phyloP scores from a whole-genome alignment of 331 rosid genomes.

The Quercus phellos region DNA sequence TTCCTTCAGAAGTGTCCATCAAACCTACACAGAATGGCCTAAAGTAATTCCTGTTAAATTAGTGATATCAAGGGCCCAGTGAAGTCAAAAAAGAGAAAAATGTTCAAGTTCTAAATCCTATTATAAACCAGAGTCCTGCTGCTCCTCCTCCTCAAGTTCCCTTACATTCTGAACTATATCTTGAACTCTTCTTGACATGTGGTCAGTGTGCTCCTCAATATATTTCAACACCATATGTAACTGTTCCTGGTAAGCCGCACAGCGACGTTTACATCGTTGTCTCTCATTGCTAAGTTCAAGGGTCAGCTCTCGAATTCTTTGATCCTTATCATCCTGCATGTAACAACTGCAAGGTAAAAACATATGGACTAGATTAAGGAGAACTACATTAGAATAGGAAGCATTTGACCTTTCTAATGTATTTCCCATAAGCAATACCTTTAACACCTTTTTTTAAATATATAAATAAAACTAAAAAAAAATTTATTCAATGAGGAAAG shows the following conservation, averaged over 20 bases:
- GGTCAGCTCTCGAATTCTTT: slow-evolving; percentile 55
- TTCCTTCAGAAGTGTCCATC: no score
- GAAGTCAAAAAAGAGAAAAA: background rate
- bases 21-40: no score
- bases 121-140: slow-evolving; percentile 25
- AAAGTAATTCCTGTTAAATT: background rate
- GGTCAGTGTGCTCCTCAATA: slow-evolving; percentile 31
- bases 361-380: no score
- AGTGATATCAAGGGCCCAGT: background rate
- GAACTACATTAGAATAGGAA: no score
- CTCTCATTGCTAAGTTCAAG: slow-evolving; percentile 56
- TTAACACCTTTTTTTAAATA: no score
- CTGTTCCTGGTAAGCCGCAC: slow-evolving; percentile 65
- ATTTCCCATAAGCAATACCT: no score
- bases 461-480: no score
- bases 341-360: background rate
- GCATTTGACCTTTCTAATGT: no score
- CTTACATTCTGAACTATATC: slow-evolving; percentile 43
- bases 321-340: slow-evolving; percentile 68
- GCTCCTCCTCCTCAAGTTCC: slow-evolving; percentile 52
- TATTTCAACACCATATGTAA: slow-evolving; percentile 37
- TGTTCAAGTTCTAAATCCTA: background rate
- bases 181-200: slow-evolving; percentile 52
- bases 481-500: no score
- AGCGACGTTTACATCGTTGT: slow-evolving; percentile 54